These are phyloP conservation scores for Botryosphaeria agaves DNA, from an alignment of 2,329 filamentous ascomycete species.

Conservation along the genomic window DNA sequence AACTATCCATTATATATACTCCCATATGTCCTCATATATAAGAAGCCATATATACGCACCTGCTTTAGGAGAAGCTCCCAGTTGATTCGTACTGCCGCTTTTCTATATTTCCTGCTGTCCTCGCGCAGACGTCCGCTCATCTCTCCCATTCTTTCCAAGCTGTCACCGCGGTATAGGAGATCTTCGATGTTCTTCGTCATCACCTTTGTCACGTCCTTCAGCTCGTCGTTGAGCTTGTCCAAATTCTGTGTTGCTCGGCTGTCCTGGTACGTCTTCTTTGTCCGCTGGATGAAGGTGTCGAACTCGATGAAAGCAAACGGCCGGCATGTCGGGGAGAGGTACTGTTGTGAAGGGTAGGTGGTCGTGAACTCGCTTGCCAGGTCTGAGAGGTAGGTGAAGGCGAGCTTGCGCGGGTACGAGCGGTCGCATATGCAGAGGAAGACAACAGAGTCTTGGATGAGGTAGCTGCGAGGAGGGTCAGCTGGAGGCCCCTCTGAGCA, in stretches of 20 bases:
- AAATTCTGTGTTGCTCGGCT: slow-evolving; percentile 81
- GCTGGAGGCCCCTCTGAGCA: too few relatives aligned
- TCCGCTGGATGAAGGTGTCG: slow-evolving; percentile 88
- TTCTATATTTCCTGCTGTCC: slow-evolving; percentile 86
- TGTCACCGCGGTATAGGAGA: slow-evolving; percentile 84
- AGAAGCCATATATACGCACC: too few relatives aligned
- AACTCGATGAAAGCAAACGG: slow-evolving; percentile 98
- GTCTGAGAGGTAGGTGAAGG: slow-evolving; percentile 95
- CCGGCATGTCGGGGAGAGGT: slow-evolving; percentile 56
- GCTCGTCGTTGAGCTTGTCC: slow-evolving; percentile 88
- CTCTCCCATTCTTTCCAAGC: slow-evolving; percentile 91
- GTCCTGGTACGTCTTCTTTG: slow-evolving; percentile 88
- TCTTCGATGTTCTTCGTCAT: slow-evolving; percentile 99
- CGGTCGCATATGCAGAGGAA: slow-evolving; percentile 89
- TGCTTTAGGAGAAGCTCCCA: slow-evolving; percentile 95
- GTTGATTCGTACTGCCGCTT: slow-evolving; percentile 87
- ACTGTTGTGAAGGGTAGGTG: slow-evolving; percentile 58
- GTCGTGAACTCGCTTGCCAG: slow-evolving; percentile 79
- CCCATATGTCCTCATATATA: slow-evolving; percentile 9
- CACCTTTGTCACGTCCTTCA: slow-evolving; percentile 93
- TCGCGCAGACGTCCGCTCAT: slow-evolving; percentile 74
- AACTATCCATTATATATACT: slow-evolving; percentile 1
- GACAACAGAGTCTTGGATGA: slow-evolving; percentile 66
- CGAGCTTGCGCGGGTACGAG: slow-evolving; percentile 92
- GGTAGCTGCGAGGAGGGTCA: slow-evolving; percentile 53